These are phyloP conservation scores for Malus hybrid DNA, from an alignment of 331 rosid genomes.

Conservation along the genomic window DNA sequence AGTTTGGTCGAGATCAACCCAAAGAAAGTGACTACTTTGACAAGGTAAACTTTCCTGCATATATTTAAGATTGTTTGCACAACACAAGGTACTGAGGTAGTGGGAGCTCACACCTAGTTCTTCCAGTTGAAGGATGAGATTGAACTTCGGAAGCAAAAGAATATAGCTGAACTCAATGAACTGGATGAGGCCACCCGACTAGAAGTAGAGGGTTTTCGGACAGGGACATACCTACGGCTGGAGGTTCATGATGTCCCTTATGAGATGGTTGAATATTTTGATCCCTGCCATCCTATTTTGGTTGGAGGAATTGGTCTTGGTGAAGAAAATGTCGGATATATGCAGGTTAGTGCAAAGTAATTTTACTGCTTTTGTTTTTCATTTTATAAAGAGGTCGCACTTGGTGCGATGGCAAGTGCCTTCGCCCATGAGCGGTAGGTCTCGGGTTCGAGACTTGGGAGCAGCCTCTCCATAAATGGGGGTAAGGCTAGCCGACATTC, in stretches of 20 bases:
- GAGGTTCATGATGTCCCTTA: conserved; percentile 80
- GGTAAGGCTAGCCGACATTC: too few species aligned
- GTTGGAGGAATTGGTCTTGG: conserved; percentile 88
- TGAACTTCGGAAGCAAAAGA: conserved; percentile 71
- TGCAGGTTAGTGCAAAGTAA: conserved; percentile 56
- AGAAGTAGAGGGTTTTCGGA: conserved; percentile 74
- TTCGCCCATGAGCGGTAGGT: too few species aligned
- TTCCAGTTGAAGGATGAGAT: conserved; percentile 79
- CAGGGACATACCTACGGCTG: conserved; percentile 81
- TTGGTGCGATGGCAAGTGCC: too few species aligned
- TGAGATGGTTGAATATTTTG: conserved; percentile 83
- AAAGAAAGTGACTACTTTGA: conserved; percentile 64
- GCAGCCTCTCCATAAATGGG: too few species aligned
- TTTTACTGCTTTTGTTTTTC: not conserved
- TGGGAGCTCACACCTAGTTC: conserved; percentile 14
- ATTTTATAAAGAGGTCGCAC: too few species aligned
- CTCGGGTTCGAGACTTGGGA: too few species aligned
- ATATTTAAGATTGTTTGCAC: not conserved
- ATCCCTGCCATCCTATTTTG: conserved; percentile 80
- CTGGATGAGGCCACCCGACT: conserved; percentile 76
- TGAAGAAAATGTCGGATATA: conserved; percentile 81
- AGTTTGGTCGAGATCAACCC: conserved; percentile 34
- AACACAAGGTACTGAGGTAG: not conserved
- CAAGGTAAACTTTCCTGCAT: conserved; percentile 45
- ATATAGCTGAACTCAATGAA: conserved; percentile 78